Conservation (phyloP, 495 filamentous ascomycete genomes). For the Parathielavia hyrcaniae region DNA sequence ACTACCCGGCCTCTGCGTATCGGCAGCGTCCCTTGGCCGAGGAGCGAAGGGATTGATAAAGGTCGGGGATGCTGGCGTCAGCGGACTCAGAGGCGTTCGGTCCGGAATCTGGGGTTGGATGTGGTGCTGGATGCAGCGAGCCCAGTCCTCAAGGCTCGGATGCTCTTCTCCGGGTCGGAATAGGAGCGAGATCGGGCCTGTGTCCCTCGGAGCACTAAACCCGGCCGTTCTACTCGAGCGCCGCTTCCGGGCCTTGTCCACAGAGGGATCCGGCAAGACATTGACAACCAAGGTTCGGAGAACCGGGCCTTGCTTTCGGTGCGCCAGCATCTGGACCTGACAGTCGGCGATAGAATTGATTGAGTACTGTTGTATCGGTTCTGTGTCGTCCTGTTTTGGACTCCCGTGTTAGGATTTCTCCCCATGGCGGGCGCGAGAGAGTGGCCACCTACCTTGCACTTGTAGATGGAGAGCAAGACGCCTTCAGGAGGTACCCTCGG, state of each 20-base stretch:
- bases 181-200: constrained; percentile 37
- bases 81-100: constrained; percentile 35
- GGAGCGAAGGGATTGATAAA: constrained; percentile 43
- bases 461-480: constrained; percentile 51
- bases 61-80: constrained; percentile 40
- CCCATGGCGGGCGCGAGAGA: not conserved
- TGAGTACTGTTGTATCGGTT: constrained; percentile 46
- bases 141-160: constrained; percentile 41
- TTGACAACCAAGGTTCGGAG: constrained; percentile 47
- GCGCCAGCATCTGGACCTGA: constrained; percentile 46
- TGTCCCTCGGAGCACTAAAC: constrained; percentile 40
- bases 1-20: constrained; percentile 31
- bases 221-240: constrained; percentile 52
- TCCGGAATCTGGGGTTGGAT: constrained; percentile 35
- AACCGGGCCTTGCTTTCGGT: constrained; percentile 48
- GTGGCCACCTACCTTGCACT: constrained; percentile 43
- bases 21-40: constrained; percentile 31
- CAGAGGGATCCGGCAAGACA: constrained; percentile 44
- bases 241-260: constrained; percentile 50
- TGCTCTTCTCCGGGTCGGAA: constrained; percentile 42
- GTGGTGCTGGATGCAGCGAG: constrained; percentile 39
- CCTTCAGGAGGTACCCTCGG: constrained; percentile 29
- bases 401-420: not conserved
- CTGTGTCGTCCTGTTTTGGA: constrained; percentile 41
- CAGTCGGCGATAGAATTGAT: constrained; percentile 46